Evolutionary conservation across 2,329 filamentous ascomycete genomes (phyloP), one percentile per base, ranked within the genome.

Genomic region (Fusarium gaditjirri): DNA sequence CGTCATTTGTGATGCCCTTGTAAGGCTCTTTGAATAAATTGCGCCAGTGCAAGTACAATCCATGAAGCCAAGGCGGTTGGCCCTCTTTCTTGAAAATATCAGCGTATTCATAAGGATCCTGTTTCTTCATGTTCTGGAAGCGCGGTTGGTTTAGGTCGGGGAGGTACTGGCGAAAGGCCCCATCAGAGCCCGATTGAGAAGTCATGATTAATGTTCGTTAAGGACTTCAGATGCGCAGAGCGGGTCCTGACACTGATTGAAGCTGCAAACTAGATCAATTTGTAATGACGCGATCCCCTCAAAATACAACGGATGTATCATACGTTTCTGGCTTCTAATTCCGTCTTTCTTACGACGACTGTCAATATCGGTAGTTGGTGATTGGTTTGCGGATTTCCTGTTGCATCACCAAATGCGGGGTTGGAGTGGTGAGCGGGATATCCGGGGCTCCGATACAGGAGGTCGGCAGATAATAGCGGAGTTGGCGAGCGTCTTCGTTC

Each of bases 1-100:
- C 92, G 71, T 94, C 90, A 16, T 81, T 89, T 0, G 92, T 94
- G 25, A 94, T 84, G 29, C 92, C 92, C 75, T 88, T 90, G 78
- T 89, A 94, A 0, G 92, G 92, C 80, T 93, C 91, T 61, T 89
- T 82, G 31, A 90, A 81, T 13, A 91, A 78, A 38, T 86, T 82
- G 53, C 83, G 78, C 89, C 90, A 91, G 76, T 90, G 87, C 68
- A 84, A 77, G 63, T 89, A 91, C 27, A 92, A 79, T 0, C 83
- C 87, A 73, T 91, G 86, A 21, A 94, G 81, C 91, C 91, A 93
- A 2, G 92, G 91, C 1, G 92, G 91, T 17, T 84, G 82, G 2
- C 87, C 87, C 25, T 84, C 79, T 38, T 88, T 84, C 66, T 88
- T 88, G 76, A 93, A 92, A 7, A 82, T 86, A 10, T 85, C 81